Evolutionary conservation across 495 filamentous ascomycete species (phyloP).

Genomic region (Penicillium egyptiacum): DNA sequence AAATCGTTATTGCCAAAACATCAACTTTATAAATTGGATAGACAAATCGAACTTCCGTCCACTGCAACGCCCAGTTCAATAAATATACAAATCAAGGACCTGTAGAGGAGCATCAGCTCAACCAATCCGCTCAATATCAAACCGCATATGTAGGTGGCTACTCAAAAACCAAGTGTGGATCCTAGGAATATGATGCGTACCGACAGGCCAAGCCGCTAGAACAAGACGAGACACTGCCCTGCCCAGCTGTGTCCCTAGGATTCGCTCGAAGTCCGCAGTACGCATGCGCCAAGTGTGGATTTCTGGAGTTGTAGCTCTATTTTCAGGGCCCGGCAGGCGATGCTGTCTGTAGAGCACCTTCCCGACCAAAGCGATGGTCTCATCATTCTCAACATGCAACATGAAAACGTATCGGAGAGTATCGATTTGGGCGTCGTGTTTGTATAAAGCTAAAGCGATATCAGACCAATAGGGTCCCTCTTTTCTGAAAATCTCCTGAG

Average conservation of each 20-base stretch:
- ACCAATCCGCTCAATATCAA: neutral
- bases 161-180: neutral
- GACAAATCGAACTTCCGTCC: no score
- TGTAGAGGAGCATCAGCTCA: no score
- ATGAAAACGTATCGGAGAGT: neutral
- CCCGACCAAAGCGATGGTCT: neutral
- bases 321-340: neutral
- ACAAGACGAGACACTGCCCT: neutral
- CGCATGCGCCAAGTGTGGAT: neutral
- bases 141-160: neutral
- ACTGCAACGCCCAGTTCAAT: no score
- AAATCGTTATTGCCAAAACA: no score
- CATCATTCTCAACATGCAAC: neutral
- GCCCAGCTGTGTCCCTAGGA: neutral
- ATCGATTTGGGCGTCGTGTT: neutral
- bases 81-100: no score
- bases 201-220: neutral
- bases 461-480: neutral
- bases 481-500: neutral
- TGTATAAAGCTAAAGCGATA: neutral
- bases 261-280: fast-evolving
- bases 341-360: neutral
- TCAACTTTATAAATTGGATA: no score
- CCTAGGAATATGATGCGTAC: neutral
- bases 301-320: neutral